Evolutionary conservation across 805 yeast genomes (phyloP), one percentile per base, ranked within the genome.

Genomic region (Vanderwaltozyma yarrowii): DNA sequence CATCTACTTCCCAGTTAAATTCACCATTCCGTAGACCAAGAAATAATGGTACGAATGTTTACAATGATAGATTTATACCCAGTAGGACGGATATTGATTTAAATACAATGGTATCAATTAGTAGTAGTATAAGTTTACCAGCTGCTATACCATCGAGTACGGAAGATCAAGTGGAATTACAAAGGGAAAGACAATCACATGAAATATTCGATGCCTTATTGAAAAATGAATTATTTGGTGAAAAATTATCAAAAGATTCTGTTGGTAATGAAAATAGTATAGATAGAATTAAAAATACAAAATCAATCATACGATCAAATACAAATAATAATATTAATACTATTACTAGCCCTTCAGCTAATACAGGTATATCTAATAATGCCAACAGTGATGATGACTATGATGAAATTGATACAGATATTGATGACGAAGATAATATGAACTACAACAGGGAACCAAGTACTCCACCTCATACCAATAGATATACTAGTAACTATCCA

Each of bases 171-270:
- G 63, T 80, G 17, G 92, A 83, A 44, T 64, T 68, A 28, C 71
- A 78, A 45, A 69, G 76, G 45, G 85, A 78, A 52, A 80, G 79
- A 47, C 94, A 84, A 52, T 95, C 96, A 4, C 84, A 84, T 55
- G 67, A 81, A 45, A 84, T 95, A 0, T 92, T 88, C 60, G 79
- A 88, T 39, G 77, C 89, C 0, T 83, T 92, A 2, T 64, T 92
- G 34, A 81, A 83, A 49, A 83, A 94, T 25, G 98, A 92, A 58
- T 63, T 92, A 26, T 92, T 92, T 66, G 97, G 96, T 13, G 92
- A 81, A 53, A 75, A 82, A 43, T 75, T 85, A 4, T 85, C 88
- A 5, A 68, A 47, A 34, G 57, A 50, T 40, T 40, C 55, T 14
- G 46, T 51, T 6, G 54, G 56, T 3, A 51, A 54, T 12, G 64